Base-by-base conservation (phyloP, 805 yeast species). In the Blastobotrys robertii region DNA sequence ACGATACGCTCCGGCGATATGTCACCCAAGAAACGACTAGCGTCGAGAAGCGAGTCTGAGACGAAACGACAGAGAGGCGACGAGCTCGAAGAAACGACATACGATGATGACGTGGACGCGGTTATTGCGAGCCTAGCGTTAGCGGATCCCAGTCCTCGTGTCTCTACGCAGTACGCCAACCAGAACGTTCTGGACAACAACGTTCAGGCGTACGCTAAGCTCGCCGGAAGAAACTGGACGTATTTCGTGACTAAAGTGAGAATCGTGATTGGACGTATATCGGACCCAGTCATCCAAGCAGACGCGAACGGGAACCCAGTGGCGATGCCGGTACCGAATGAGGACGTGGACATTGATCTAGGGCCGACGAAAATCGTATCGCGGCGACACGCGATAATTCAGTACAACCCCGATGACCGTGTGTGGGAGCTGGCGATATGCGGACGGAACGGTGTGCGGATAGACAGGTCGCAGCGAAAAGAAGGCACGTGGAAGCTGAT, bases 311-410 rank as follows among this genome's bases (percentile, higher is more conserved):
- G 25, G 6, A 19, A 19, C 25, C 25, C 25, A 6, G 25, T 19
- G 25, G 6, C 25, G 6, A 6, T 19, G 25, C 25, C 41, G n/a
- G 64, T 54, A 34, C 52, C 51, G 2, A 52, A 49, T 12, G 45
- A 29, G 32, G 42, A 8, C 44, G 44, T 35, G 8, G 87, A 87
- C 56, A 90, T 90, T 39, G 98, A 92, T 62, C 67, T 92, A 54
- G 97, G 97, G 1, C 98, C 98, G 1, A 90, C 96, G 8, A 90
- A 90, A 62, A 95, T 92, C n/a, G 97, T 92, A 2, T 80, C 92
- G 15, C 76, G 99, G 50, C 79, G 74, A 52, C 98, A 92, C 60
- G 97, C 97, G 0, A 63, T 74, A 12, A 87, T 92, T 43, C 74
- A 76, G 40, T 92, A 84, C 62, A 85, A 88, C 59, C 66, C 79